Evolutionary conservation across 148 eudicot species (phyloP), one percentile per base, ranked within the genome.

Genomic region (Fallopia convolvulus): DNA sequence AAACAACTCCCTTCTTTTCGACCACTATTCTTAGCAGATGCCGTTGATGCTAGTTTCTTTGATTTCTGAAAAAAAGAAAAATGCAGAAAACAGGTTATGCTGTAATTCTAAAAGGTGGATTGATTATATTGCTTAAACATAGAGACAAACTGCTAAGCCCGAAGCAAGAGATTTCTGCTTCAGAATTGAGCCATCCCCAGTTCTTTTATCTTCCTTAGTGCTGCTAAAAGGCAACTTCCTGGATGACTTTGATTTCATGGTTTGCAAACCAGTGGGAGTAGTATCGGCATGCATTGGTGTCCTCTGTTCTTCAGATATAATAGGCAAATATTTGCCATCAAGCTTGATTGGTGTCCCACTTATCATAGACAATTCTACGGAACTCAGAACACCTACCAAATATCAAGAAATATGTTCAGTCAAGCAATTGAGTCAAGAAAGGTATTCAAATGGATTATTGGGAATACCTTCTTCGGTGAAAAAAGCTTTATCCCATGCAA

Each of bases 401-500:
- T 66, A 79, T 53, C 79, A 70, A 44, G 32, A 20, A 44, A 73
- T 20, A 73, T 48, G 46, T 10, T 73, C 15, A 3, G 21, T 73
- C 41, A 33, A 21, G 21, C 33, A 73, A 44, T n/a, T 17, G 75
- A 73, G 17, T 44, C 26, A 8, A 73, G 75, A 55, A 46, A 46
- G 39, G 47, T 55, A 36, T 15, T 32, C 33, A 66, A 65, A 42
- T 20, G 80, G 66, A 73, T 50, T 33, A 52, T 79, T 46, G n/a
- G 26, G 77, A 71, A 60, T 66, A 94, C 99, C 99, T 89, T 95
- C 97, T 77, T 95, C 99, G 23, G 99, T 91, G 77, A 88, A 79
- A 80, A 95, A 95, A 50, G 99, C 99, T 78, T 84, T 88, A 81
- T 95, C 92, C 99, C 99, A 95, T 53, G 99, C 99, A 80, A 95